Conservation (phyloP, 192 early-diverging fungal species). For the Gonapodya prolifera region DNA sequence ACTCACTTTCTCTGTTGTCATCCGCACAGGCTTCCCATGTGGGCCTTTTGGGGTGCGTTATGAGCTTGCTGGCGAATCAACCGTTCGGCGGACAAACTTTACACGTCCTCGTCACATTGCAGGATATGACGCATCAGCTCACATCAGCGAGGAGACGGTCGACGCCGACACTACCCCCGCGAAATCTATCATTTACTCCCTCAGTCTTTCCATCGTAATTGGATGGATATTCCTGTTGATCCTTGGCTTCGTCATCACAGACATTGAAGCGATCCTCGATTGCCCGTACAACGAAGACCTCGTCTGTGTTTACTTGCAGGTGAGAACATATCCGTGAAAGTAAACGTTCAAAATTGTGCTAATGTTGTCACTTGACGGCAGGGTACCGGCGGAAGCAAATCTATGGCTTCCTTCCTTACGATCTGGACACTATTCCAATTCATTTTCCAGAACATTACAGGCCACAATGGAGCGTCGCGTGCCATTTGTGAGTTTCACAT, state of each 20-base stretch:
- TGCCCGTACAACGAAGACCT: not conserved
- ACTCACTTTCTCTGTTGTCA: not conserved
- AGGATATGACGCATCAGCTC: slow-evolving; percentile 2
- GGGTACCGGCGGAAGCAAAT: not conserved
- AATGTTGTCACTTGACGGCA: not conserved
- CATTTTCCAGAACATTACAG: not conserved
- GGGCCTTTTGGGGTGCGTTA: not conserved
- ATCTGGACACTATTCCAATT: not conserved
- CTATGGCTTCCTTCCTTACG: not conserved
- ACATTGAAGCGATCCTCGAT: not conserved
- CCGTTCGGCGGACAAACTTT: no score
- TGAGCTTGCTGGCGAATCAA: no score
- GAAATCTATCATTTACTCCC: not conserved
- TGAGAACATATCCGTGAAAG: not conserved
- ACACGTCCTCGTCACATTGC: no score
- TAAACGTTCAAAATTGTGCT: not conserved
- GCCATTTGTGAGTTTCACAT: not conserved
- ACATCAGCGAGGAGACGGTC: not conserved
- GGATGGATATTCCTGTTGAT: not conserved
- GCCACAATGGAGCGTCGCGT: not conserved
- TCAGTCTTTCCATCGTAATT: not conserved
- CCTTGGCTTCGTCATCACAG: not conserved
- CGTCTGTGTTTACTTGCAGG: not conserved
- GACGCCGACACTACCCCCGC: not conserved
- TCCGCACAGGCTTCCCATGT: not conserved